phyloP scores from a whole-genome alignment of 345 rosid genomes.

The Gossypium thurberi region DNA sequence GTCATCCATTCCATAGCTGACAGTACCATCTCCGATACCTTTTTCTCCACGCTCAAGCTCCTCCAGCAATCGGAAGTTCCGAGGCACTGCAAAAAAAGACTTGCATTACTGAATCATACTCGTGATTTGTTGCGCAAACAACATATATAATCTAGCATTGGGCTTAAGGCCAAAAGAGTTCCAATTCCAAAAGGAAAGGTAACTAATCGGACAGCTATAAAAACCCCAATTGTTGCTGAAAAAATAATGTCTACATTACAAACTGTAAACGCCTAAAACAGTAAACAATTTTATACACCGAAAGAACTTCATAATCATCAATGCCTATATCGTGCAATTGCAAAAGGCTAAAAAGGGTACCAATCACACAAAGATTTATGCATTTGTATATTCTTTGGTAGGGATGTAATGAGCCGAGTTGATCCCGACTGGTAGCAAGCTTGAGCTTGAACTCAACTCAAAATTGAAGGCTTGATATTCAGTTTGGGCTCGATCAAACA shows the following conservation, averaged over 20 bases:
- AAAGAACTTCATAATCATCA: too few relatives aligned
- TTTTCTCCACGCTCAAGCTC: constrained; percentile 3
- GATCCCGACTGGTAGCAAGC: too few relatives aligned
- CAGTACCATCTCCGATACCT: not conserved
- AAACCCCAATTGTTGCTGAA: too few relatives aligned
- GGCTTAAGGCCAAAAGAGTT: not conserved
- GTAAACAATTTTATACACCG: too few relatives aligned
- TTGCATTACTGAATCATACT: not conserved
- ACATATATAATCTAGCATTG: not conserved
- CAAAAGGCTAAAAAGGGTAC: not conserved
- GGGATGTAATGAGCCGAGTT: too few relatives aligned
- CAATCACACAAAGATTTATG: not conserved
- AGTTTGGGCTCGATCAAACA: too few relatives aligned
- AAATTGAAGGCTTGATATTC: too few relatives aligned
- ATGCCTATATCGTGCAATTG: too few relatives aligned
- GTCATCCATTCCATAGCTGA: constrained; percentile 1
- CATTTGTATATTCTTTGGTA: not conserved
- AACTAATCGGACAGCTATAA: not conserved
- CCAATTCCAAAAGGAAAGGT: not conserved
- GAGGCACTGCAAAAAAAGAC: not conserved
- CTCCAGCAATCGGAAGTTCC: constrained; percentile 2
- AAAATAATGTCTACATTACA: too few relatives aligned
- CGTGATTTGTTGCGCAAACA: not conserved
- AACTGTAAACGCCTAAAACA: too few relatives aligned
- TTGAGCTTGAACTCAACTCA: too few relatives aligned